Conservation (phyloP, 208 protist species). For the Leishmania tarentolae region DNA sequence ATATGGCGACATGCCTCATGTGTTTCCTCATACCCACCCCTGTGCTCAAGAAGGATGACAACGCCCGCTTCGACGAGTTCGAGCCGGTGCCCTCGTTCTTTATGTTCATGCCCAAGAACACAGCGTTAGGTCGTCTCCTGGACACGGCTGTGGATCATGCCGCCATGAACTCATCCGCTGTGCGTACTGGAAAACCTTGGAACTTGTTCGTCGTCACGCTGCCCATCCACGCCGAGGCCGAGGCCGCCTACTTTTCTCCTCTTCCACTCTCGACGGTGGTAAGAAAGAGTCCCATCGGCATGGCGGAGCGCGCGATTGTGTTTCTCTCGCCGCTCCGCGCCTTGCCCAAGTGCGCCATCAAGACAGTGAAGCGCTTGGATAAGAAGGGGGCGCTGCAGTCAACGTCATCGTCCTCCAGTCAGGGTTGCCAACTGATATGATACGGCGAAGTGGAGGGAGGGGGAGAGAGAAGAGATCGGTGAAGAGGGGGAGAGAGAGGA, state of each 20-base stretch:
- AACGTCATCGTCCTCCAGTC: constrained; percentile 9
- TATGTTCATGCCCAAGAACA: constrained; percentile 59
- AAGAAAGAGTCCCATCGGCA: constrained; percentile 30
- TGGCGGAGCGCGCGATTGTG: constrained; percentile 20
- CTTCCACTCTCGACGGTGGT: constrained; percentile 53
- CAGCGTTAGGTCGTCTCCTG: constrained; percentile 59
- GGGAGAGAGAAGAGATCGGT: neutral
- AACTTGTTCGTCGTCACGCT: constrained; percentile 47
- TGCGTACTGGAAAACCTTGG: constrained; percentile 43
- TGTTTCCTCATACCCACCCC: constrained; percentile 38
- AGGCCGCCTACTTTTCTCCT: constrained; percentile 45
- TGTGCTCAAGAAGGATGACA: constrained; percentile 1
- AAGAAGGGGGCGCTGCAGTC: constrained; percentile 11
- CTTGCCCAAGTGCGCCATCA: constrained; percentile 36
- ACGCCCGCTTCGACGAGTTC: constrained; percentile 18
- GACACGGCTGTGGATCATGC: constrained; percentile 70
- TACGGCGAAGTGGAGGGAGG: neutral
- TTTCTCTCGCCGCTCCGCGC: constrained; percentile 32
- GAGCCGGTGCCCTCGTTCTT: constrained; percentile 69
- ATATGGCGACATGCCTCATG: constrained; percentile 69
- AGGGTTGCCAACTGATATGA: constrained; percentile 18
- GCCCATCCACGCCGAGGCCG: constrained; percentile 32
- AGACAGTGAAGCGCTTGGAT: constrained; percentile 33
- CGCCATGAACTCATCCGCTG: constrained; percentile 37
- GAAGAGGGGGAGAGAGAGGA: neutral